Base-by-base conservation (phyloP, 2,329 filamentous ascomycete species). In the Paraphoma sp. region DNA sequence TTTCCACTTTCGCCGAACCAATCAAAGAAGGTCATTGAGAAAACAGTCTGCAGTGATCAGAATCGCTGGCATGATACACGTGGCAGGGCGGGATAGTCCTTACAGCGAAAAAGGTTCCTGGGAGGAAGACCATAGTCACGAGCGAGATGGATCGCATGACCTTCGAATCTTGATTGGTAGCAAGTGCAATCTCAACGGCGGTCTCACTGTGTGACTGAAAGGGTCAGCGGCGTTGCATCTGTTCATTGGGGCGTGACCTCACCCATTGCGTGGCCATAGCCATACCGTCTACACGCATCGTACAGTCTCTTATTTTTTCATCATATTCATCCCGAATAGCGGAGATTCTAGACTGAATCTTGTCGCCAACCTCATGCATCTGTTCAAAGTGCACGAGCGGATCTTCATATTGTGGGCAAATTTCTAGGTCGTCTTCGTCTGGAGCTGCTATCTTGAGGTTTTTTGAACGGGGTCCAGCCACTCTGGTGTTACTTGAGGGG, bases 261-360 rank as follows among this genome's bases (percentile, higher is more conserved):
- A n/a, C 62, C 65, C 65, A 69, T 62, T 69, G 64, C 28, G 64
- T 69, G 1, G 66, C 59, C 62, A 69, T 69, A 0, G 66, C 64
- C 62, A 69, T 69, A 2, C 64, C 66, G 43, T 67, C 66, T 1
- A 67, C 41, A 28, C 66, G 64, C 62, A 67, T 67, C 0, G 54
- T 67, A 28, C 61, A 67, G 45, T 64, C 61, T 53, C 61, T 43
- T 14, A 66, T 69, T 51, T 62, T 65, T 10, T 64, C 65, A 5
- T 65, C 60, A 40, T 67, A 65, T 42, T 69, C 65, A 12, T 58
- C 62, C 7, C 45, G 23, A 7, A 69, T 64, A 7, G 54, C 30
- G 3, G 36, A 28, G 9, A 67, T 48, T 11, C 66, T 53, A 1
- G 16, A 16, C 47, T 47, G n/a, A n/a, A n/a, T n/a, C n/a, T n/a